Percentiles rank a stretch among this genome's conserved stretches.
Evolutionary conservation across 495 filamentous ascomycete species (phyloP).

Genomic region (Pseudomonodictys pantanalensis): DNA sequence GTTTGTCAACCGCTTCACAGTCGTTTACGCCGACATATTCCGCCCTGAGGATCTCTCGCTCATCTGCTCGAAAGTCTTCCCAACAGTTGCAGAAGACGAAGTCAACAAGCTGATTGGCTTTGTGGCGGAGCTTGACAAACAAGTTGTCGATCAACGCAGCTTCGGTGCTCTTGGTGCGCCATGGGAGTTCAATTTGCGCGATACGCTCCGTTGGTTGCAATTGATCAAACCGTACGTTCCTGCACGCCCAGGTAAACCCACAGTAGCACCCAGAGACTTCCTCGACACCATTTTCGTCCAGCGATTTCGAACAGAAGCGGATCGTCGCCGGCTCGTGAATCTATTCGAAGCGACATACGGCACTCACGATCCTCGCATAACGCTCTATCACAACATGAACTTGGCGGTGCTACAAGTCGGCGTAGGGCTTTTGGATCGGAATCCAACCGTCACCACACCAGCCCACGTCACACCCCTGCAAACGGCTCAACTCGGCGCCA

Average conservation of each 20-base stretch:
- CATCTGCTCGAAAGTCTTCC: slow-evolving; percentile 78
- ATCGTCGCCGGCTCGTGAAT: slow-evolving; percentile 59
- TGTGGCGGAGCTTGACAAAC: slow-evolving; percentile 70
- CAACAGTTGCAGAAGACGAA: slow-evolving; percentile 52
- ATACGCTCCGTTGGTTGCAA: slow-evolving; percentile 85
- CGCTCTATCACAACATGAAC: slow-evolving; percentile 65
- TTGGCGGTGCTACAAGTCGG: slow-evolving; percentile 72
- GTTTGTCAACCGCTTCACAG: slow-evolving; percentile 96
- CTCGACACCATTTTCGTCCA: slow-evolving; percentile 82
- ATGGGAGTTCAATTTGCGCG: slow-evolving; percentile 97
- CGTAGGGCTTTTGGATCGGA: slow-evolving; percentile 63
- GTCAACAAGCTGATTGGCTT: slow-evolving; percentile 70
- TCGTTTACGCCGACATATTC: slow-evolving; percentile 92
- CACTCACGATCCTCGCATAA: slow-evolving; percentile 38
- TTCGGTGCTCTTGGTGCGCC: slow-evolving; percentile 82
- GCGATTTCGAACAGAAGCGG: slow-evolving; percentile 71
- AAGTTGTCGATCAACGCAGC: slow-evolving; percentile 60
- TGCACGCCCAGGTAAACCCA: slow-evolving; percentile 46
- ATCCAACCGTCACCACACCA: slow-evolving; percentile 31
- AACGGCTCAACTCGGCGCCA: slow-evolving; percentile 57
- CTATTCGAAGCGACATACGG: slow-evolving; percentile 61
- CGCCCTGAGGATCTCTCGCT: slow-evolving; percentile 72
- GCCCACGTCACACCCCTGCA: slow-evolving; percentile 3
- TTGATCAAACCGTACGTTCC: slow-evolving; percentile 58
- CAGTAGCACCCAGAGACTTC: slow-evolving; percentile 72